Percentiles rank a stretch among this genome's conserved stretches.
Evolutionary conservation across 768 basidiomycete species (phyloP).

Genomic region (Pleurotus tuber-regium): DNA sequence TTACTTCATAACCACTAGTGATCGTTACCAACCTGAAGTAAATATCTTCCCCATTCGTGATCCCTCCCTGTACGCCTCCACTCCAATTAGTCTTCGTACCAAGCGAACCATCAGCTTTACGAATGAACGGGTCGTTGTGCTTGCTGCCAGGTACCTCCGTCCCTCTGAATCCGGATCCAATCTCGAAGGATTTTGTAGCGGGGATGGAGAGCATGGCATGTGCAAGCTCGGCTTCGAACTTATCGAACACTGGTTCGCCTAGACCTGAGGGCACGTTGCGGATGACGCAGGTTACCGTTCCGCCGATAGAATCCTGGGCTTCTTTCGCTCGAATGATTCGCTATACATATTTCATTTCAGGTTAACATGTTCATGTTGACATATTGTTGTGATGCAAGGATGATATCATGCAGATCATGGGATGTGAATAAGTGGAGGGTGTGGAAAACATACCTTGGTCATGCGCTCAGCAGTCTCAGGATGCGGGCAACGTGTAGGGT

Average conservation of each 20-base stretch:
- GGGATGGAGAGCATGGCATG: constrained; percentile 99
- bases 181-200: constrained; percentile 97
- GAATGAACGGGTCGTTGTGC: constrained; percentile 90
- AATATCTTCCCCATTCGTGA: constrained; percentile 95
- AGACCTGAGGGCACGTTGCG: constrained; percentile 87
- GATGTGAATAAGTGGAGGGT: not conserved
- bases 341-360: constrained; percentile 34
- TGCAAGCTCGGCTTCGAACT: constrained; percentile 91
- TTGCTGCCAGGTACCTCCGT: constrained; percentile 89
- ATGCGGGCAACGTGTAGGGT: constrained; percentile 89
- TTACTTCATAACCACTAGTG: constrained; percentile 12
- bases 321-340: constrained; percentile 94
- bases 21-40: constrained; percentile 79
- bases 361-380: not conserved
- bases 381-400: not conserved
- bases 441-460: constrained; percentile 62
- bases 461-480: constrained; percentile 84
- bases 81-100: constrained; percentile 93
- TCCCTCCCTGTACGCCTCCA: constrained; percentile 96
- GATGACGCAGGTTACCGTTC: constrained; percentile 96
- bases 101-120: constrained; percentile 62
- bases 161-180: constrained; percentile 95
- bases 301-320: constrained; percentile 90
- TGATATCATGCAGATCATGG: not conserved
- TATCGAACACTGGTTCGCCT: constrained; percentile 98